Evolutionary conservation across 345 rosid species (phyloP).

Genomic region (Arabis hirsuta): DNA sequence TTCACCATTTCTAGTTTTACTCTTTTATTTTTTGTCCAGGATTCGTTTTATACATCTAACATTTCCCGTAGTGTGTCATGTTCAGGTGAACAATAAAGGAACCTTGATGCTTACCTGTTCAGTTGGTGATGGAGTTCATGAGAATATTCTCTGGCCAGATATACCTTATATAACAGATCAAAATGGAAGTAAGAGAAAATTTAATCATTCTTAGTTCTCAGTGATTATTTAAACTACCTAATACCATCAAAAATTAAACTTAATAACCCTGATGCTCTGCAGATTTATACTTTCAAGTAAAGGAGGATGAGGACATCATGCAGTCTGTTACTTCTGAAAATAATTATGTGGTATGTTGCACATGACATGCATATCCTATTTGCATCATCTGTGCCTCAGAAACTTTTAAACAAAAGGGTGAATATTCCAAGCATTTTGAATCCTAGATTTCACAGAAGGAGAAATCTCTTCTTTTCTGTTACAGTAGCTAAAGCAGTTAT

Average conservation of each 20-base stretch:
- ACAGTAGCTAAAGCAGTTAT: slow-evolving; percentile 7
- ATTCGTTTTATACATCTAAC: slow-evolving; percentile 48
- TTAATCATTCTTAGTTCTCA: not conserved
- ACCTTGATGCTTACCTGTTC: slow-evolving; percentile 70
- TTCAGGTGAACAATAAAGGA: slow-evolving; percentile 88
- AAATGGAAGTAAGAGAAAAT: slow-evolving; percentile 66
- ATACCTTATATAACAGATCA: slow-evolving; percentile 82
- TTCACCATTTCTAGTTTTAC: not conserved
- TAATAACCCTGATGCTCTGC: slow-evolving; percentile 43
- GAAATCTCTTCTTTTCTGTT: not conserved
- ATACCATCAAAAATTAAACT: slow-evolving; percentile 3
- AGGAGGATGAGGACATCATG: slow-evolving; percentile 79
- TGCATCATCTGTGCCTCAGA: slow-evolving; percentile 5
- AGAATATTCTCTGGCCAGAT: slow-evolving; percentile 84
- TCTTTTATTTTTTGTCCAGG: not conserved
- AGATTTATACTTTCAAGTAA: slow-evolving; percentile 88
- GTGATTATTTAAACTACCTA: not conserved
- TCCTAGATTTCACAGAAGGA: not conserved
- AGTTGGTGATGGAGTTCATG: slow-evolving; percentile 66
- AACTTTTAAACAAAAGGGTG: not conserved
- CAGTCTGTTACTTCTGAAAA: slow-evolving; percentile 66
- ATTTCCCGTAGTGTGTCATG: slow-evolving; percentile 59
- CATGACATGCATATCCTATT: slow-evolving; percentile 16
- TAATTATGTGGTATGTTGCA: slow-evolving; percentile 72
- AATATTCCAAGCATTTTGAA: not conserved